Evolutionary conservation across 352 stramenopile species (phyloP).

Genomic region (Hyphochytrium catenoides): DNA sequence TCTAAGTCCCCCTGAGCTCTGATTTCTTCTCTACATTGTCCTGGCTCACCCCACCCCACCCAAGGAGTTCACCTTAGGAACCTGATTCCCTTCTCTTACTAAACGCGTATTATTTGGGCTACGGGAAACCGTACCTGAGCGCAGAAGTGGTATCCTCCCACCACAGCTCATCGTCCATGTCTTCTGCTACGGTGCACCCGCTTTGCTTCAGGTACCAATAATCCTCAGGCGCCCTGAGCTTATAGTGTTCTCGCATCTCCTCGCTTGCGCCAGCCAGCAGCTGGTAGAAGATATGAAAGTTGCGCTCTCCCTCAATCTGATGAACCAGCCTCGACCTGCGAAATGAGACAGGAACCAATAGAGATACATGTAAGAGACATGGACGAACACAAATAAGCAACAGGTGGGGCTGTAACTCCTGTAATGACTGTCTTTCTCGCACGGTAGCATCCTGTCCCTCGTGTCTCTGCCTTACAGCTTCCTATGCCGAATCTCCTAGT

Average conservation of each 20-base stretch:
- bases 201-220: slow-evolving; percentile 66
- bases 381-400: too few species aligned
- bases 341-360: slow-evolving; percentile 2
- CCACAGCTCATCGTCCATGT: slow-evolving; percentile 58
- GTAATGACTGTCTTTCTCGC: too few species aligned
- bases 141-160: slow-evolving; percentile 56
- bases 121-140: too few species aligned
- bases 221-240: slow-evolving; percentile 22
- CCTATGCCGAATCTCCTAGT: too few species aligned
- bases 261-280: slow-evolving; percentile 41
- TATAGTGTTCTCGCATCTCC: slow-evolving; percentile 23
- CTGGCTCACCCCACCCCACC: too few species aligned
- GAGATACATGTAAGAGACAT: background rate
- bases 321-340: slow-evolving; percentile 56
- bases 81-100: background rate
- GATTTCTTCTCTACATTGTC: too few species aligned
- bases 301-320: slow-evolving; percentile 55
- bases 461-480: too few species aligned
- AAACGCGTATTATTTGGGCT: background rate
- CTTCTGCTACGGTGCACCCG: slow-evolving; percentile 41
- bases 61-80: too few species aligned
- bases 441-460: too few species aligned
- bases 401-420: too few species aligned
- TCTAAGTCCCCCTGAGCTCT: too few species aligned
- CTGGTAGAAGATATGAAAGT: slow-evolving; percentile 78